These are phyloP conservation scores for Fusarium luffae DNA, from an alignment of 2,329 filamentous ascomycete species.

Conservation along the genomic window DNA sequence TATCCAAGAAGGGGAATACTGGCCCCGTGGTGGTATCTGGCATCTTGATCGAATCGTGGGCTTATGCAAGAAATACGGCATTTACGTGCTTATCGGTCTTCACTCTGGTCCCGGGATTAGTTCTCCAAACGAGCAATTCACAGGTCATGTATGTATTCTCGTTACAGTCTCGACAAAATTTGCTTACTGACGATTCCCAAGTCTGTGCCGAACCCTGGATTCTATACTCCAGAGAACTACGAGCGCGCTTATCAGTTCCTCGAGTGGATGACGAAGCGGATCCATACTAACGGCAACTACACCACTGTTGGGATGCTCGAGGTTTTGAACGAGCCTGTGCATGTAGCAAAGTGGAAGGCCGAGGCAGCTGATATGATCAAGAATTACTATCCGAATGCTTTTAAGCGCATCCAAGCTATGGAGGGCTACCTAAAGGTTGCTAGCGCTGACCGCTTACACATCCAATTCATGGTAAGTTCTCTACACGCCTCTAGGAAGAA, in stretches of 20 bases:
- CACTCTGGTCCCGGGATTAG: conserved; percentile 42
- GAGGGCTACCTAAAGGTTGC: conserved; percentile 59
- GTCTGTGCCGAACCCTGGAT: conserved; percentile 53
- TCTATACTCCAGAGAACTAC: conserved; percentile 67
- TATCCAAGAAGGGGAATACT: conserved; percentile 36
- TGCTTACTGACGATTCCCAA: not conserved
- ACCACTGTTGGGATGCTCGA: conserved; percentile 69
- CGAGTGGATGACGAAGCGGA: conserved; percentile 63
- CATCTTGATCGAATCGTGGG: conserved; percentile 45
- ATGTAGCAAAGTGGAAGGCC: conserved; percentile 4
- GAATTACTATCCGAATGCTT: conserved; percentile 43
- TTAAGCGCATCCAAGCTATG: conserved; percentile 57
- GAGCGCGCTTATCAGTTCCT: conserved; percentile 65
- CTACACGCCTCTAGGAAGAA: rapidly evolving
- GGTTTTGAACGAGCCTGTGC: conserved; percentile 68
- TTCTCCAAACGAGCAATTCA: conserved; percentile 41
- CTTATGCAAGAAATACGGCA: conserved; percentile 39
- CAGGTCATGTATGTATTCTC: conserved; percentile 37
- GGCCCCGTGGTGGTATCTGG: conserved; percentile 39
- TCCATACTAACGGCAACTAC: conserved; percentile 62
- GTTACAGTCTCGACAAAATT: rapidly evolving
- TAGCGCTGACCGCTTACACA: conserved; percentile 59
- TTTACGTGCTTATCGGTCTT: conserved; percentile 45
- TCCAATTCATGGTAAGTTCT: conserved; percentile 57
- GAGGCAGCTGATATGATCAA: conserved; percentile 42